phyloP scores from a whole-genome alignment of 257 asterid genomes.

The Vinca minor region DNA sequence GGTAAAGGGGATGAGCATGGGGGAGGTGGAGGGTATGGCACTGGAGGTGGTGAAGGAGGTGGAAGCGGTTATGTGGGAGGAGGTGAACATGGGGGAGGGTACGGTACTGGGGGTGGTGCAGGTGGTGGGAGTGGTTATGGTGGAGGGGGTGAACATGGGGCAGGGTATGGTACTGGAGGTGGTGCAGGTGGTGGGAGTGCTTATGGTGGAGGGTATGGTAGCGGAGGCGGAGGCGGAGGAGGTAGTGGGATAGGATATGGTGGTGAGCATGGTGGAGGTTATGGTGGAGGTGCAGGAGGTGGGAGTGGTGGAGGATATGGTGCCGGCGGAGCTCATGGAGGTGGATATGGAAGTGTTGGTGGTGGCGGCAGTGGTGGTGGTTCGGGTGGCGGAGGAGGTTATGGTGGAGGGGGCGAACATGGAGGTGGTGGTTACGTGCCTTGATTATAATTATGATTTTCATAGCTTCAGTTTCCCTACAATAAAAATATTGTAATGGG shows the following conservation, averaged over 20 bases:
- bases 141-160: slow-evolving; percentile 22
- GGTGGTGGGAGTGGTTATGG: slow-evolving; percentile 30
- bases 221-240: slow-evolving; percentile 33
- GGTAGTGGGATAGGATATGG: slow-evolving; percentile 22
- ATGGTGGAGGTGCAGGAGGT: slow-evolving; percentile 30
- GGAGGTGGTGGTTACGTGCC: slow-evolving; percentile 28
- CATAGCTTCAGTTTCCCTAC: background rate
- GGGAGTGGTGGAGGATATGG: slow-evolving; percentile 30
- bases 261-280: slow-evolving; percentile 25
- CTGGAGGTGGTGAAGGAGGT: slow-evolving; percentile 19
- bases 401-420: slow-evolving; percentile 21
- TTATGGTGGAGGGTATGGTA: slow-evolving; percentile 16
- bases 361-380: slow-evolving; percentile 17
- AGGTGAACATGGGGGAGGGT: slow-evolving; percentile 18
- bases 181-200: slow-evolving; percentile 28
- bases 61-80: slow-evolving; percentile 27
- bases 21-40: slow-evolving; percentile 16
- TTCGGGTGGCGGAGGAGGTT: background rate
- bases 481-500: background rate
- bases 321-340: background rate
- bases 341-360: slow-evolving; percentile 21
- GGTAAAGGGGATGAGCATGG: background rate
- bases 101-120: slow-evolving; percentile 18
- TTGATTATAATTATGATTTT: background rate
- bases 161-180: slow-evolving; percentile 24